These are phyloP conservation scores for Bipolaris victoriae DNA, from an alignment of 2,329 filamentous ascomycete genomes.

Conservation along the genomic window DNA sequence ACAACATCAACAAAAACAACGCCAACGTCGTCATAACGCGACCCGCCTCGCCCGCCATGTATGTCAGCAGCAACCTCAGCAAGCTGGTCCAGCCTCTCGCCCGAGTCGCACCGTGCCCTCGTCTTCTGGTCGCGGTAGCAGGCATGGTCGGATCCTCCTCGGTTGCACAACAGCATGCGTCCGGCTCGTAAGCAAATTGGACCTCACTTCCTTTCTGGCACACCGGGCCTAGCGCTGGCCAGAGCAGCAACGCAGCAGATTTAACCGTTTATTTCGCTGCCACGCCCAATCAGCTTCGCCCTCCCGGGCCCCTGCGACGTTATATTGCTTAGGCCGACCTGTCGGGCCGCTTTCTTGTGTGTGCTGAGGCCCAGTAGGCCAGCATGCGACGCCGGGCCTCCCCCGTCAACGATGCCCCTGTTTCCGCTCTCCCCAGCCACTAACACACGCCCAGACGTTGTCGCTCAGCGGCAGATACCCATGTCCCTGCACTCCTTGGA, in stretches of 20 bases:
- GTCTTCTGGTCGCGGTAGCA: background rate
- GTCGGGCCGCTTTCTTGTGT: constrained; percentile 33
- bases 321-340: constrained; percentile 41
- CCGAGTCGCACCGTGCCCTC: background rate
- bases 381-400: constrained; percentile 25
- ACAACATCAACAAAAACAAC: background rate
- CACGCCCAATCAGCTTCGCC: constrained; percentile 32
- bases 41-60: background rate
- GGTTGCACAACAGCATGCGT: constrained; percentile 26
- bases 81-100: background rate
- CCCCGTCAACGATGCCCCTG: constrained; percentile 30
- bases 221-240: constrained; percentile 26
- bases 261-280: constrained; percentile 43
- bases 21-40: background rate
- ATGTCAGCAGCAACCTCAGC: background rate
- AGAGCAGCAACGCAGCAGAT: constrained; percentile 34
- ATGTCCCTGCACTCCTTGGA: constrained; percentile 36
- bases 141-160: constrained; percentile 21
- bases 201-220: constrained; percentile 22
- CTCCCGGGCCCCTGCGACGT: constrained; percentile 35
- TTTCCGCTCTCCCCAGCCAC: constrained; percentile 32
- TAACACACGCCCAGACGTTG: constrained; percentile 26
- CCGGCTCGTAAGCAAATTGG: constrained; percentile 32
- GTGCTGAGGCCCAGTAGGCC: constrained; percentile 36
- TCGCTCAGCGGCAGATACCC: constrained; percentile 30